Evolutionary conservation across 352 stramenopile species (phyloP).

Genomic region (Pythium aristosporum): DNA sequence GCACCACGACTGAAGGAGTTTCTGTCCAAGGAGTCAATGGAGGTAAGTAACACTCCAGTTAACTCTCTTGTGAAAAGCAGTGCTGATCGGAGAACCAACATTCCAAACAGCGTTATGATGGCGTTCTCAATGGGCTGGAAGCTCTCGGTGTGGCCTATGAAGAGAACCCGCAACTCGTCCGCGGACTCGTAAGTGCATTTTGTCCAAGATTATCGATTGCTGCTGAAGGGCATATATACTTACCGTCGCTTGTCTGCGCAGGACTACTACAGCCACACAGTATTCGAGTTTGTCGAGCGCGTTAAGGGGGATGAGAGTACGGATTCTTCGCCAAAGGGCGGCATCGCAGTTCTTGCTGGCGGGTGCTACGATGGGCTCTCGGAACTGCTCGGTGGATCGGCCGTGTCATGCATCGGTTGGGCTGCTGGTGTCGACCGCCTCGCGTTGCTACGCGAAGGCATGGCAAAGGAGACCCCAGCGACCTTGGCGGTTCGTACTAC

Average conservation of each 20-base stretch:
- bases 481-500: conserved; percentile 51
- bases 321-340: conserved; percentile 19
- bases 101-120: conserved; percentile 58
- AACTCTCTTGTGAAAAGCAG: not conserved
- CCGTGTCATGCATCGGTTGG: conserved; percentile 77
- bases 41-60: conserved; percentile 24
- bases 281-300: conserved; percentile 86
- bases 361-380: conserved; percentile 82
- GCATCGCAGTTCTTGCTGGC: conserved; percentile 80
- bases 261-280: conserved; percentile 90
- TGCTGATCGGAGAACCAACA: not conserved
- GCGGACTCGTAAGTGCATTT: conserved; percentile 58
- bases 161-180: conserved; percentile 73
- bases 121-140: conserved; percentile 54
- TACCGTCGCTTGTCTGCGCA: conserved; percentile 21
- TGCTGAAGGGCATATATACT: not conserved
- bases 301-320: conserved; percentile 1
- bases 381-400: conserved; percentile 60
- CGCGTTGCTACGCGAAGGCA: conserved; percentile 50
- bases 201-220: not conserved
- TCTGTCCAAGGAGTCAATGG: conserved; percentile 54
- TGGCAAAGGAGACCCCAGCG: conserved; percentile 5
- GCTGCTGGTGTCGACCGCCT: conserved; percentile 83
- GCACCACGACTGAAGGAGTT: conserved; percentile 65
- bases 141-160: conserved; percentile 60